phyloP scores from a whole-genome alignment of 164 flowering plant species.

The Pachysandra terminalis region DNA sequence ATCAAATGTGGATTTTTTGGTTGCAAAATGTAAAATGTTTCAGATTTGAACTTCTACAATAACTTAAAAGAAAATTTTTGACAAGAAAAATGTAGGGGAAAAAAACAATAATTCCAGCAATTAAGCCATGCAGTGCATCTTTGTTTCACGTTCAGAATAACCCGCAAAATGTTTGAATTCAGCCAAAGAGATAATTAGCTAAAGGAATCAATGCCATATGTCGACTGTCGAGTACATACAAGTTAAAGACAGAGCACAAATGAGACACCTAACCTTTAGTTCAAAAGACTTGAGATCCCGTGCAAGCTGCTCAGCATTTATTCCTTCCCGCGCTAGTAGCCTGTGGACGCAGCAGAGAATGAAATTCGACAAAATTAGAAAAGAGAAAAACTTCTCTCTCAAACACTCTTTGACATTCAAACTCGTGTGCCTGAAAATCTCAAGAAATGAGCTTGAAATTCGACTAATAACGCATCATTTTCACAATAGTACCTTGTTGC shows the following conservation, averaged over 20 bases:
- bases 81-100: no score
- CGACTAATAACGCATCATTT: neutral
- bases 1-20: no score
- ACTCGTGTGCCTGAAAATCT: neutral
- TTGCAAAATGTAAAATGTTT: no score
- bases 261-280: constrained; percentile 51
- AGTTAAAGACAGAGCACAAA: no score
- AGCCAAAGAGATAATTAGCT: neutral
- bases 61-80: no score
- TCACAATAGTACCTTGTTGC: constrained; percentile 66
- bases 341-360: constrained; percentile 26
- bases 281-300: constrained; percentile 95
- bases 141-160: no score
- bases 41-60: no score
- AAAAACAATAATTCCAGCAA: no score
- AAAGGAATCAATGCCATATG: neutral
- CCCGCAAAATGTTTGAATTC: no score
- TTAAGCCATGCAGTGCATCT: no score
- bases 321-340: constrained; percentile 91
- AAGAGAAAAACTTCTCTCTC: neutral
- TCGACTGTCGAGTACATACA: neutral
- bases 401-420: neutral
- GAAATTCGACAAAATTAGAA: neutral
- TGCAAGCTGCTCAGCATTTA: constrained; percentile 97
- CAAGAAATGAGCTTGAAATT: neutral